These are phyloP conservation scores for Fusarium sp. DNA, from an alignment of 2,329 filamentous ascomycete species.

Conservation along the genomic window DNA sequence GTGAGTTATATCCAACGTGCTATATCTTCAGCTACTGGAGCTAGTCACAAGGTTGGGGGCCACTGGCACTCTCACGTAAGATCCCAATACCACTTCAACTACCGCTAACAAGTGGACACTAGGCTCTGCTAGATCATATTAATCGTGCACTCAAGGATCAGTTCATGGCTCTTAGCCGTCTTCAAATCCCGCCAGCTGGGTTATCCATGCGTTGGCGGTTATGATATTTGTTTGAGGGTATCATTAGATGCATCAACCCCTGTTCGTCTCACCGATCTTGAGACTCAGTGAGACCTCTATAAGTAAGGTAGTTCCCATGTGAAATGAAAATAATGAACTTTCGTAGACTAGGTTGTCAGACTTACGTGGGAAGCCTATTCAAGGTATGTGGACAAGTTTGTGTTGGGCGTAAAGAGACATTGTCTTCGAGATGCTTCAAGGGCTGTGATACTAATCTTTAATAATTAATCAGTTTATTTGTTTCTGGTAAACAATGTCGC, in stretches of 20 bases:
- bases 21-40: constrained; percentile 1
- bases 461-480: background rate
- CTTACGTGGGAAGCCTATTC: background rate
- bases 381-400: background rate
- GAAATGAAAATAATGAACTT: background rate
- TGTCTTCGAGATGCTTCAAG: background rate
- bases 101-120: background rate
- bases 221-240: background rate
- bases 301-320: background rate
- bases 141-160: constrained; percentile 1
- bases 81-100: constrained; percentile 9
- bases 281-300: background rate
- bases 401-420: background rate
- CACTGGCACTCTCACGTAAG: constrained; percentile 22
- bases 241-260: background rate
- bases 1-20: background rate
- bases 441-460: background rate
- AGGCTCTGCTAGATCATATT: background rate
- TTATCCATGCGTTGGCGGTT: background rate
- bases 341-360: background rate
- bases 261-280: background rate
- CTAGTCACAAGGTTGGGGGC: constrained; percentile 17
- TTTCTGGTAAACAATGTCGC: constrained; percentile 30
- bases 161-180: background rate
- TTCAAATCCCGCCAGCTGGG: background rate